A percentile compares a stretch with the other conserved stretches of the same genome.
Evolutionary conservation across 2,329 filamentous ascomycete genomes (phyloP).

Genomic region (Cryphonectria radicalis): DNA sequence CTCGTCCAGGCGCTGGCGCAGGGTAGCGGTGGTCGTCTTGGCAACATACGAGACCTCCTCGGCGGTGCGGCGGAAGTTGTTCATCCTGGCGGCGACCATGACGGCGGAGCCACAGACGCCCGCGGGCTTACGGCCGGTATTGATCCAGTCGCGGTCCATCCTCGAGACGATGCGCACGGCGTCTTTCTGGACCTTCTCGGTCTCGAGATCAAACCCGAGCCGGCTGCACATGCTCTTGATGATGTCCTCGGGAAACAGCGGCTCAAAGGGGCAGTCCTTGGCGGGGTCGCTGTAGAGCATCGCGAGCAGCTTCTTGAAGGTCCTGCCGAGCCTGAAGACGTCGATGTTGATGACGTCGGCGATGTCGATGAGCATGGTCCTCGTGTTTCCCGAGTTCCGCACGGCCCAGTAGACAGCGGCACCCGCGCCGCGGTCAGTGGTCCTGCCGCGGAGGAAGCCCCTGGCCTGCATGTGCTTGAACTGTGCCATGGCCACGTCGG

Average conservation of each 20-base stretch:
- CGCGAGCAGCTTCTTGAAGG: conserved; percentile 81
- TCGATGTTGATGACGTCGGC: conserved; percentile 83
- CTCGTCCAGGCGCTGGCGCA: conserved; percentile 88
- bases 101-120: conserved; percentile 94
- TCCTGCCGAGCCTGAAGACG: conserved; percentile 88
- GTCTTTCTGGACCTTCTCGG: conserved; percentile 83
- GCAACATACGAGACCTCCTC: conserved; percentile 97
- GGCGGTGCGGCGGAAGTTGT: conserved; percentile 92
- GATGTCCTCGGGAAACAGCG: conserved; percentile 84
- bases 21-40: conserved; percentile 92
- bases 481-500: conserved; percentile 65
- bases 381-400: conserved; percentile 76
- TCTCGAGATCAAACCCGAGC: conserved; percentile 85
- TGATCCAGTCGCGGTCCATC: conserved; percentile 98
- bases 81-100: conserved; percentile 94
- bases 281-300: conserved; percentile 60
- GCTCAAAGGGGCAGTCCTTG: conserved; percentile 52
- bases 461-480: conserved; percentile 24
- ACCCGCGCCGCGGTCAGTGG: conserved; percentile 83
- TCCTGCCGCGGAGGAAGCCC: conserved; percentile 85
- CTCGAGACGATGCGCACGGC: conserved; percentile 85
- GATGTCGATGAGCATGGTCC: conserved; percentile 92
- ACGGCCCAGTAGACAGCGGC: conserved; percentile 90
- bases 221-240: conserved; percentile 90
- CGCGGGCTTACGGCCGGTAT: conserved; percentile 88